Conservation (phyloP, 2,329 filamentous ascomycete species). For the Biscogniauxia mediterranea region DNA sequence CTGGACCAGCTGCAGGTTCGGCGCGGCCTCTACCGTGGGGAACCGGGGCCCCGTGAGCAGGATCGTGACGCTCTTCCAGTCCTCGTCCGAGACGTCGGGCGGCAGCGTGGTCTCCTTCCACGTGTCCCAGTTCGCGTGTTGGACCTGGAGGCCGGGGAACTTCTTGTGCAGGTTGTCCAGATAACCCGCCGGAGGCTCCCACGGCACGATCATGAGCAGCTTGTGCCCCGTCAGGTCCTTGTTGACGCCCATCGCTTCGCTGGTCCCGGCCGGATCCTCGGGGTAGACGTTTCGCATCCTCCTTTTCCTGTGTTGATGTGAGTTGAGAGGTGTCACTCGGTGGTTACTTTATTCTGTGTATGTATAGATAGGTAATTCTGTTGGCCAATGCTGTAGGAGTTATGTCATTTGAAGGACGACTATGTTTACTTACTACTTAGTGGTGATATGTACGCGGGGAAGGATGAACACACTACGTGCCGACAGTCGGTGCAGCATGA, state of each 20-base stretch:
- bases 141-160: conserved; percentile 46
- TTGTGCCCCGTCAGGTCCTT: conserved; percentile 46
- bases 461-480: background rate
- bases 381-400: no score
- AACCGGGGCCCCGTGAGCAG: conserved; percentile 43
- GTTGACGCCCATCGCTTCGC: background rate
- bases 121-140: conserved; percentile 32
- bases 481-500: no score
- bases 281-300: conserved; percentile 12
- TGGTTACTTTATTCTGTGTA: no score
- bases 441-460: background rate
- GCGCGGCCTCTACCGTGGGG: conserved; percentile 42
- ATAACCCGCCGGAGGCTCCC: conserved; percentile 32
- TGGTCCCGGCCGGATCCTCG: conserved; percentile 1
- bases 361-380: no score
- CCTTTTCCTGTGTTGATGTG: background rate
- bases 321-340: no score
- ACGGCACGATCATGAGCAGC: conserved; percentile 42
- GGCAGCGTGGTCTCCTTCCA: conserved; percentile 25
- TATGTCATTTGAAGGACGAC: no score
- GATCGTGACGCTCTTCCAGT: conserved; percentile 50
- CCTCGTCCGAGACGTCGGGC: conserved; percentile 29
- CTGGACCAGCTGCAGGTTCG: conserved; percentile 52
- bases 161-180: conserved; percentile 36
- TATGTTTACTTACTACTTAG: background rate